Base-by-base conservation (phyloP, 164 flowering plant species). In the Litsea cubeba region DNA sequence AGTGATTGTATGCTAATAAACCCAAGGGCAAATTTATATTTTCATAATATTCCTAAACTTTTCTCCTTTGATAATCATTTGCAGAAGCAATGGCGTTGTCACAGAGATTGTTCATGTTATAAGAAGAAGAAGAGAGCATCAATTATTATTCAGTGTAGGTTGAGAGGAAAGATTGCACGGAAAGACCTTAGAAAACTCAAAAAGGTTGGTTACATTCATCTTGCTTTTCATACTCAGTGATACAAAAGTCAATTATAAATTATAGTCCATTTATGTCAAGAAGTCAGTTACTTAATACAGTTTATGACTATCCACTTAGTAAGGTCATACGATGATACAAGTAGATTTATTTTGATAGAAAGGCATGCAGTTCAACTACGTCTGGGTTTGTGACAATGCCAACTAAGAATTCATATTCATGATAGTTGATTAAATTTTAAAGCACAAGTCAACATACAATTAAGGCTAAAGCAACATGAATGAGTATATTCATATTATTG, bases 1-100 rank as follows among this genome's bases (percentile, higher is more conserved):
- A 32, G 17, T 66, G 18, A 63, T 12, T 20, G 4, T 66, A 18
- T 28, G 28, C 5, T 66, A 66, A 25, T 17, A 30, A 14, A 30
- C 46, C 28, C n/a, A 66, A 66, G 46, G n/a, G 18, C 69, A 63
- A 25, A n/a, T 66, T 66, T 14, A 15, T 8, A 28, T 18, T 30
- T 66, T 66, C 14, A 17, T 15, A 0, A 28, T 66, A 5, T 66
- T 28, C 46, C 28, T 18, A 30, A 18, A 66, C 40, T 26, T 28
- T 12, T 66, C 17, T 15, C 22, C 32, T 15, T 66, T 14, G 69
- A 66, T 32, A 74, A 75, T 30, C 28, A 76, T 72, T 57, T 71
- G 73, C 88, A 95, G 99, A 83, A 93, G n/a, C 78, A 80, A 70
- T 91, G 92, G 96, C 93, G 89, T n/a, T 65, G 91, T 73, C 83